A percentile compares a stretch with the other conserved stretches of the same genome.
Evolutionary conservation across 371 early-diverging fungal genomes (phyloP).

Genomic region (Mortierella sp.): DNA sequence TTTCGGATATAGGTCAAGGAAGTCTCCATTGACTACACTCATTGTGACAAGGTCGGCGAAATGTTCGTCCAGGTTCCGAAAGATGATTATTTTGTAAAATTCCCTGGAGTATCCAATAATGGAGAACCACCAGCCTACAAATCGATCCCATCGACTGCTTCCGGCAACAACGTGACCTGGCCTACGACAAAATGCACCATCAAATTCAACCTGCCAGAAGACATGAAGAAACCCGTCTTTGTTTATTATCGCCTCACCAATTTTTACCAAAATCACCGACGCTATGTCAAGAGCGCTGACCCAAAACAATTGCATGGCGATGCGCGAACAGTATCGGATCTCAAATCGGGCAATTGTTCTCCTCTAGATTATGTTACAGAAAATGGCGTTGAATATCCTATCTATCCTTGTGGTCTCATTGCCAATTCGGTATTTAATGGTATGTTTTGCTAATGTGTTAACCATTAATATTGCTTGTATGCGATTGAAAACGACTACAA

Average conservation of each 20-base stretch:
- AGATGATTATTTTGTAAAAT: conserved; percentile 55
- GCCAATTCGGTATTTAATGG: conserved; percentile 93
- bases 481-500: background rate
- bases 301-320: conserved; percentile 86
- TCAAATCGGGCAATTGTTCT: conserved; percentile 34
- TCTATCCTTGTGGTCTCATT: conserved; percentile 99
- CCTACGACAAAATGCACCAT: conserved; percentile 75
- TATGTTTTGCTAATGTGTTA: conserved; percentile 14
- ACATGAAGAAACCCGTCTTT: conserved; percentile 84
- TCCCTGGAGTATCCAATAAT: conserved; percentile 42
- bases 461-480: background rate
- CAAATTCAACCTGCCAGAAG: conserved; percentile 76
- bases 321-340: conserved; percentile 45
- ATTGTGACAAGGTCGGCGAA: conserved; percentile 67
- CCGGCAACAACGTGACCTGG: conserved; percentile 31
- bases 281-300: conserved; percentile 94
- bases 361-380: conserved; percentile 29
- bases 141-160: conserved; percentile 7
- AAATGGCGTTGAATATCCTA: conserved; percentile 50
- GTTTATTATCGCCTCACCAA: conserved; percentile 96
- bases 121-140: conserved; percentile 50
- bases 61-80: conserved; percentile 35
- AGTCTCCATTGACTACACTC: conserved; percentile 91
- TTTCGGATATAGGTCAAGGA: conserved; percentile 70
- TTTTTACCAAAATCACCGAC: conserved; percentile 98